Percentiles rank a stretch among this genome's conserved stretches.
phyloP scores from a whole-genome alignment of 2,329 filamentous ascomycete species.

The Graphilbum sp. region DNA sequence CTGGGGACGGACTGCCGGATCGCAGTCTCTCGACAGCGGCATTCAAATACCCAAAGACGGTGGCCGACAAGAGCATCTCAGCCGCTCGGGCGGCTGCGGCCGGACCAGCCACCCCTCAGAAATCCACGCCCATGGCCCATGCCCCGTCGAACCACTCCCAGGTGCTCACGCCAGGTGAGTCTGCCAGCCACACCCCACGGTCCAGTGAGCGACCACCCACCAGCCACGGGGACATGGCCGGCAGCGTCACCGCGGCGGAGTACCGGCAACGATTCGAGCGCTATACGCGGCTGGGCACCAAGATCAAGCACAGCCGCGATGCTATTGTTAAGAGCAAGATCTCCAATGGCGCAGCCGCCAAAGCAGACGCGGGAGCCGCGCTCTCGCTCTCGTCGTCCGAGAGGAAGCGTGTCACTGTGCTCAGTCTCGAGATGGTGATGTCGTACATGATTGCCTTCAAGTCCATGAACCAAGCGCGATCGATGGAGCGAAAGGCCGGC shows the following conservation, averaged over 20 bases:
- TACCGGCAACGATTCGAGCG: slow-evolving; percentile 20
- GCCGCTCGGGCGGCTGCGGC: slow-evolving; percentile 13
- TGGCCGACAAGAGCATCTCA: slow-evolving; percentile 21
- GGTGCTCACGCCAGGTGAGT: slow-evolving; percentile 32
- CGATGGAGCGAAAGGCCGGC: slow-evolving; percentile 24
- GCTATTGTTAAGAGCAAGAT: slow-evolving; percentile 18
- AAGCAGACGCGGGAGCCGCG: not conserved
- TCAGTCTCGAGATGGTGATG: slow-evolving; percentile 32
- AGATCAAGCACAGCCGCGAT: slow-evolving; percentile 39
- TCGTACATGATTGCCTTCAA: slow-evolving; percentile 39
- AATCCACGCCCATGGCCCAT: slow-evolving; percentile 32
- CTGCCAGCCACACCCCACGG: slow-evolving; percentile 24
- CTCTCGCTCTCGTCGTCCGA: slow-evolving; percentile 14
- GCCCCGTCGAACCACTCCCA: slow-evolving; percentile 36
- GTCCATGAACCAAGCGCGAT: slow-evolving; percentile 26
- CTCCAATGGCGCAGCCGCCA: slow-evolving; percentile 9
- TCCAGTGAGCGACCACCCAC: slow-evolving; percentile 21
- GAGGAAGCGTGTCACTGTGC: slow-evolving; percentile 23
- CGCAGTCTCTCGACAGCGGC: slow-evolving; percentile 9
- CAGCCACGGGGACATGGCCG: slow-evolving; percentile 15
- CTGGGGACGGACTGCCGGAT: not conserved
- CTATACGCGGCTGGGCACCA: slow-evolving; percentile 26
- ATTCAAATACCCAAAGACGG: slow-evolving; percentile 16
- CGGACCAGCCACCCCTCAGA: slow-evolving; percentile 34
- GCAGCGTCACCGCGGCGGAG: slow-evolving; percentile 12